Percentiles rank a stretch among this genome's conserved stretches.
phyloP scores from a whole-genome alignment of 345 rosid genomes.

The Salix suchowensis region DNA sequence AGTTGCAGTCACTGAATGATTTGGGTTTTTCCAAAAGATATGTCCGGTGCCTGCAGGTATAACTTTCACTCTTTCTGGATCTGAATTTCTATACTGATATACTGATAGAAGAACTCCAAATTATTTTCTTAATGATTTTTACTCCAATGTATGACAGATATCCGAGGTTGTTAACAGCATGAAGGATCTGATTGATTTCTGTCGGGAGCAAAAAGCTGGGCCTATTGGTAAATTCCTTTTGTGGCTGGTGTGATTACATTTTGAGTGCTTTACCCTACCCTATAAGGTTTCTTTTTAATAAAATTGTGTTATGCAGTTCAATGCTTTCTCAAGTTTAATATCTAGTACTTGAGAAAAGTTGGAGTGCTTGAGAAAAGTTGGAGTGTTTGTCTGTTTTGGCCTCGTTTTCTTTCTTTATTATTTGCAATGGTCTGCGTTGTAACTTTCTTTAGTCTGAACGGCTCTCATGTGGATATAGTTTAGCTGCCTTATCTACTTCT shows the following conservation, averaged over 20 bases:
- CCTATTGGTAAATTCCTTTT: slow-evolving; percentile 58
- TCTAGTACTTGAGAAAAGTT: not conserved
- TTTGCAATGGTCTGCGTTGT: not conserved
- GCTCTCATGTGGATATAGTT: not conserved
- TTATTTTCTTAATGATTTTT: not conserved
- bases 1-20: slow-evolving; percentile 82
- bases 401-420: not conserved
- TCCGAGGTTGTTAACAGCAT: slow-evolving; percentile 95
- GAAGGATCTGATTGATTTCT: slow-evolving; percentile 92
- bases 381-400: not conserved
- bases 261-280: not conserved
- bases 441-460: not conserved
- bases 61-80: slow-evolving; percentile 4
- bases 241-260: not conserved
- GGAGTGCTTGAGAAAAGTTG: not conserved
- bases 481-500: not conserved
- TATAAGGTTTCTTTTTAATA: not conserved
- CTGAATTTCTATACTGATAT: slow-evolving; percentile 3
- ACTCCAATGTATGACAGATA: slow-evolving; percentile 43
- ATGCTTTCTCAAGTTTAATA: not conserved
- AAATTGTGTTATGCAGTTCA: not conserved
- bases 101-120: not conserved
- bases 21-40: slow-evolving; percentile 95
- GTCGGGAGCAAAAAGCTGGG: slow-evolving; percentile 66
- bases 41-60: slow-evolving; percentile 94